Base-by-base conservation (phyloP, 2,329 filamentous ascomycete genomes). In the Alternaria arborescens region DNA sequence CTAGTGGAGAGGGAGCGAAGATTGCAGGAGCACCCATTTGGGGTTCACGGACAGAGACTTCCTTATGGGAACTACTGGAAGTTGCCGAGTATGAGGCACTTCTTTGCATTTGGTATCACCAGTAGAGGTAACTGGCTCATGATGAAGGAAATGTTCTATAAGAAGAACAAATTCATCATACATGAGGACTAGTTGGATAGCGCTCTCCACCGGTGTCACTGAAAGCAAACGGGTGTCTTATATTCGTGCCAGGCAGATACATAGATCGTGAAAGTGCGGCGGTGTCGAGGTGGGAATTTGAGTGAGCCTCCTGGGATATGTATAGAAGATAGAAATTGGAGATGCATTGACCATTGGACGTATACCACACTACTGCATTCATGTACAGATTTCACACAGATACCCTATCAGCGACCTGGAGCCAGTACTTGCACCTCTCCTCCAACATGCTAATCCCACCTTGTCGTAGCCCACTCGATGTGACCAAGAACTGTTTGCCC, bases 341-440 rank as follows among this genome's bases (percentile, higher is more conserved):
- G 20, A 11, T 24, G 16, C 28, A 1, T 10, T 30, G 46, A 20
- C 16, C 8, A 12, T 28, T n/a, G 12, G 8, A 8, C 32, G 18
- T 20, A 26, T 34, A 41, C 36, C 30, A 30, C 8, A 8, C 24
- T 22, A 44, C 24, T 24, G 4, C 32, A 12, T 41, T 11, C 12
- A 38, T 24, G 18, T 38, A 20, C n/a, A 24, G 16, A 11, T 20
- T 32, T 54, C n/a, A 66, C 32, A 87, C 77, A 2, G 85, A 82
- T 58, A 87, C 76, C 59, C 80, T 76, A 16, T 73, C 69, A 7
- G 80, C 83, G 14, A 85, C 73, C 3, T 74, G 76, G 57, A 78
- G 77, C 86, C 86, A 88, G 66, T 88, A 87, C 4, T 71, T 79
- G 71, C 87, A 89, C 58, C 85, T 77, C 57, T 74, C 68, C 64